Evolutionary conservation across 345 rosid genomes (phyloP), one percentile per base, ranked within the genome.

Genomic region (Conringia planisiliqua): DNA sequence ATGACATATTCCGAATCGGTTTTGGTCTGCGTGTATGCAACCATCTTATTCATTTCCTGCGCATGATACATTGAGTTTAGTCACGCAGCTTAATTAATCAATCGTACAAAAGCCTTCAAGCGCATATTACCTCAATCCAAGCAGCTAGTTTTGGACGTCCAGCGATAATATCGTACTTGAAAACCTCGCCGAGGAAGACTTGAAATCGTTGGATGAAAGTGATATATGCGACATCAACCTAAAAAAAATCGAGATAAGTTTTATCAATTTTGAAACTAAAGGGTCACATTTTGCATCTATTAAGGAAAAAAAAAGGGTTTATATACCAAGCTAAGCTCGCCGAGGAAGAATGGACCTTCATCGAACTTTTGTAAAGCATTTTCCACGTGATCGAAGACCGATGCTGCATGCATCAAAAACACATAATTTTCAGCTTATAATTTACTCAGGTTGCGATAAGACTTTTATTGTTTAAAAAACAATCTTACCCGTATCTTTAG

Each of bases 301-400:
- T 22, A 8, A 20, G 57, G 1, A 1, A 22, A 59, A 10, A 14
- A 3, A 40, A 22, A 24, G 40, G 27, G 10, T 43, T 22, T 39
- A 61, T 83, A 66, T 82, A 91, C 97, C 90, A 84, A 77, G 74
- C 93, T 88, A 64, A 86, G 82, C 67, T 84, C 83, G 35, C 97
- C 97, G 27, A 91, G 96, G 75, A 94, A 85, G 88, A 91, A 91
- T 1, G 96, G 92, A 4, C 98, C 96, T 72, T 88, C 97, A 39
- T 85, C 88, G 57, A 80, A 88, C 59, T 87, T 91, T 0, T 77
- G 58, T 58, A 91, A 84, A 71, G 90, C 86, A 71, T 82, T 79
- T 83, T 94, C 97, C 78, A 91, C 43, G 81, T 78, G 68, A 83
- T 89, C 93, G 43, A 94, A 91, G 51, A 78, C 85, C 47, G 87